Evolutionary conservation across 352 stramenopile genomes (phyloP).

Genomic region (Phytophthora boehmeriae): DNA sequence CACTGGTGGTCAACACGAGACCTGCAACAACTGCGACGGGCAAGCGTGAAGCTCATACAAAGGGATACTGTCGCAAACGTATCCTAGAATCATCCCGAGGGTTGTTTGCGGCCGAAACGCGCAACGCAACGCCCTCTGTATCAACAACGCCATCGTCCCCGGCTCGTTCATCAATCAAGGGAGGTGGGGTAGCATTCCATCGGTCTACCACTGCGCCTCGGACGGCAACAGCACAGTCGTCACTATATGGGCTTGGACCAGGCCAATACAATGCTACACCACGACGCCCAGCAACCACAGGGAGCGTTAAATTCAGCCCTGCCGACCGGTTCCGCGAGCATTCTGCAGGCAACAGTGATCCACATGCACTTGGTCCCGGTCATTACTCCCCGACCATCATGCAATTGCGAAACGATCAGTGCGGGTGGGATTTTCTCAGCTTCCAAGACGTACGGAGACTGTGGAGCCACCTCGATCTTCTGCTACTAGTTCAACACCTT

Average conservation of each 20-base stretch:
- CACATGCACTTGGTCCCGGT: conserved; percentile 40
- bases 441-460: conserved; percentile 43
- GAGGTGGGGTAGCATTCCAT: conserved; percentile 57
- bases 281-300: conserved; percentile 26
- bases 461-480: conserved; percentile 25
- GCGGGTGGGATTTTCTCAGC: conserved; percentile 59
- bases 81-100: conserved; percentile 48
- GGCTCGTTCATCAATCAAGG: conserved; percentile 18
- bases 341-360: conserved; percentile 31
- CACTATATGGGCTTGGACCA: conserved; percentile 57
- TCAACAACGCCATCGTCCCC: conserved; percentile 13
- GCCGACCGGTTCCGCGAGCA: conserved; percentile 64
- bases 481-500: conserved; percentile 9
- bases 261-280: conserved; percentile 59
- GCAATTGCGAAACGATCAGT: conserved; percentile 33
- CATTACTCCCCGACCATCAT: conserved; percentile 56
- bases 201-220: conserved; percentile 34
- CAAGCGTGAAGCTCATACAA: conserved; percentile 20
- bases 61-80: conserved; percentile 45
- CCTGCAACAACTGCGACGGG: background rate
- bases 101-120: conserved; percentile 31
- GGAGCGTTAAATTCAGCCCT: conserved; percentile 60
- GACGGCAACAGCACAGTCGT: conserved; percentile 27
- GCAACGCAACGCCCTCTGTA: background rate
- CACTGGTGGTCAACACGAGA: conserved; percentile 22